Evolutionary conservation across 306 rosid species (phyloP).

Genomic region (Begonia fuchsioides): DNA sequence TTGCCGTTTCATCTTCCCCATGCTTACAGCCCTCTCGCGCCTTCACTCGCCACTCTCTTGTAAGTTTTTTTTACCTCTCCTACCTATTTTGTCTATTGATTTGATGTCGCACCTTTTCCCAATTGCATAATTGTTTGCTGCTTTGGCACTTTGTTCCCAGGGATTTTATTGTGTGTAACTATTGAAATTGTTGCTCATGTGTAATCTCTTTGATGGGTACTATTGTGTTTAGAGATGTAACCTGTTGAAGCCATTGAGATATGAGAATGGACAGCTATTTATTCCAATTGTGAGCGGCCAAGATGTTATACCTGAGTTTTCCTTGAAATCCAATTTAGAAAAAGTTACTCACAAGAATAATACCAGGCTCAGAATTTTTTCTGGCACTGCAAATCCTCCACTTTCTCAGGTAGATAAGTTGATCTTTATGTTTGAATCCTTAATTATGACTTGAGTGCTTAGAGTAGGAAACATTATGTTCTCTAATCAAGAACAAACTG

Average conservation of each 20-base stretch:
- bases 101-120: neutral
- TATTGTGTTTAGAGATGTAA: constrained; percentile 27
- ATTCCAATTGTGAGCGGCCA: constrained; percentile 9
- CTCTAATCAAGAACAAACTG: no score
- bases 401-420: constrained; percentile 41
- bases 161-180: neutral
- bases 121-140: neutral
- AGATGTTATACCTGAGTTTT: constrained; percentile 22
- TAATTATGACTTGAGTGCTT: no score
- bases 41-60: constrained; percentile 4
- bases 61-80: constrained; percentile 3
- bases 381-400: constrained; percentile 73
- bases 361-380: constrained; percentile 62
- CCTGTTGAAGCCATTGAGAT: constrained; percentile 29
- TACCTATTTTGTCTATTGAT: neutral
- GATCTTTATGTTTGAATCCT: no score
- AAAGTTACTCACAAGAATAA: constrained; percentile 26
- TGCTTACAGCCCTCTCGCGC: constrained; percentile 3
- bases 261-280: constrained; percentile 42
- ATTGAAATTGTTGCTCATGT: neutral
- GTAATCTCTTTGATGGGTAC: no score
- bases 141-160: neutral
- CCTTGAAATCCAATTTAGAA: constrained; percentile 18
- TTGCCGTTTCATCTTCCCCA: constrained; percentile 1
- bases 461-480: no score